Evolutionary conservation across 2,329 filamentous ascomycete genomes (phyloP), one percentile per base, ranked within the genome.

Genomic region (Magnaporthiopsis incrustans): DNA sequence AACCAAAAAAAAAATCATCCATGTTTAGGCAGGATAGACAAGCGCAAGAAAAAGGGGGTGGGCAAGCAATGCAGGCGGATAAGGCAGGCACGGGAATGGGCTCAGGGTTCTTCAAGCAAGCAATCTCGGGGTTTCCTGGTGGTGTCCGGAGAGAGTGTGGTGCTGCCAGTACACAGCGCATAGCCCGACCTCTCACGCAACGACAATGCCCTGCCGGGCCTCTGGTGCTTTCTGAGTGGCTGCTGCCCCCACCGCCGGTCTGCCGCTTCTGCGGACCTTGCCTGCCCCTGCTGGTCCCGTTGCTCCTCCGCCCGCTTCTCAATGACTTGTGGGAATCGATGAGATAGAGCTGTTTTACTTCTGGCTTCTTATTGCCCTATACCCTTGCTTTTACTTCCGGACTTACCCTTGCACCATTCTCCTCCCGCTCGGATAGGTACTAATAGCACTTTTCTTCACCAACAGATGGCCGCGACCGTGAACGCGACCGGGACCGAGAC

Each of bases 391-490:
- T 27, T 30, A 15, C 10, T 38, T 38, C n/a, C 11, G 10, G 32
- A 26, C 59, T 44, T 26, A 11, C 44, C 22, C n/a, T 53, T 18
- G 27, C 44, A 53, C 44, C n/a, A 44, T 25, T 25, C 26, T 38
- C 26, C 22, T 22, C 50, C 27, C 27, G 56, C 33, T n/a, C 25
- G 33, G 30, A 53, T 44, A 62, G 27, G n/a, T n/a, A 53, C 60
- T 62, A 53, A 62, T 62, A 53, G 10, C 38, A 62, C 50, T 56
- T 62, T 33, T 38, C 53, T 27, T 44, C 44, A 44, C 44, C 60
- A 62, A 62, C 50, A 62, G 60, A 62, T 27, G 25, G 60, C n/a
- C 44, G 56, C 38, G 56, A 53, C 50, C 60, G 60, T 27, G 60
- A 56, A 56, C 60, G 60, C 38, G 60, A 62, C 38, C 32, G 56